These are phyloP conservation scores for Xanthoconium stramineum DNA, from an alignment of 768 basidiomycete genomes.

Conservation along the genomic window DNA sequence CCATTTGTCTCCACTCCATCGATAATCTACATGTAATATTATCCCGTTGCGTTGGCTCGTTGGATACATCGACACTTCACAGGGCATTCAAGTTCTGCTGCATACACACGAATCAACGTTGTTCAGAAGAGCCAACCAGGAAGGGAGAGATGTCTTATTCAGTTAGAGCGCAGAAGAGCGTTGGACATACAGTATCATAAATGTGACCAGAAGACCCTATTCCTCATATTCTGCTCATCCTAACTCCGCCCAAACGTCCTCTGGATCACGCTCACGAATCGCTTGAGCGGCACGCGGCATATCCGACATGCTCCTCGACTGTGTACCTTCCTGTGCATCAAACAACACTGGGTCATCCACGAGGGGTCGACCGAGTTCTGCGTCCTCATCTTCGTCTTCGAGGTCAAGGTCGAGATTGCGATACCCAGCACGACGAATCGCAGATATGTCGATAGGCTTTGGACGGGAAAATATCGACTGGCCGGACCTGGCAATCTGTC, in stretches of 20 bases:
- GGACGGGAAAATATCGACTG: constrained; percentile 87
- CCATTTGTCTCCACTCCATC: constrained; percentile 6
- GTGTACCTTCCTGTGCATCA: constrained; percentile 47
- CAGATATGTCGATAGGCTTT: constrained; percentile 80
- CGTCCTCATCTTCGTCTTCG: constrained; percentile 56
- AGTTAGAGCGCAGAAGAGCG: background rate
- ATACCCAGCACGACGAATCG: constrained; percentile 63
- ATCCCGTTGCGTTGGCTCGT: constrained; percentile 4
- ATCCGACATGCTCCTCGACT: constrained; percentile 36
- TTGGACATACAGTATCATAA: background rate
- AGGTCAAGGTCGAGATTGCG: constrained; percentile 66
- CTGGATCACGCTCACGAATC: constrained; percentile 53
- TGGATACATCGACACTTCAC: background rate
- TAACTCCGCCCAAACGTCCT: constrained; percentile 71
- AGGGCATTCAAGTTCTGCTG: background rate
- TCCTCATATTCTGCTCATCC: constrained; percentile 33
- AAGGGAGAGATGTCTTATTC: background rate
- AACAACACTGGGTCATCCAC: constrained; percentile 62
- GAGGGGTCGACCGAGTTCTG: constrained; percentile 54
- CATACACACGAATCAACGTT: too few relatives aligned
- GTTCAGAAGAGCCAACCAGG: too few relatives aligned
- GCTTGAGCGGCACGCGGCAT: constrained; percentile 63
- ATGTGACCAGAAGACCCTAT: background rate
- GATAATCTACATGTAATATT: constrained; percentile 28
- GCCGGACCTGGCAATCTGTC: constrained; percentile 56